Evolutionary conservation across 345 rosid genomes (phyloP), one percentile per base, ranked within the genome.

Genomic region (Heritiera fomes): DNA sequence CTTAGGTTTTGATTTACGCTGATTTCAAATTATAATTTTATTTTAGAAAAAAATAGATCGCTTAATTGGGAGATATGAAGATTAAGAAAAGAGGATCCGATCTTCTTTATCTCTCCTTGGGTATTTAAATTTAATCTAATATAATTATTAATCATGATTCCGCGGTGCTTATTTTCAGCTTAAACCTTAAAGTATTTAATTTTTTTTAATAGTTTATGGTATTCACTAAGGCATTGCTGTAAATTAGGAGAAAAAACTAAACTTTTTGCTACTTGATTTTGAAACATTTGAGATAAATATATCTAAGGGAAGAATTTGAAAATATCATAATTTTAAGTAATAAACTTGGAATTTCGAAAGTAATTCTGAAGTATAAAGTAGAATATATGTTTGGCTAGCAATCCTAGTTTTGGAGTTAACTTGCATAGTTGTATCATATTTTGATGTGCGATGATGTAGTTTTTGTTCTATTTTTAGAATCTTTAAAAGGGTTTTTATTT

Each of bases 61-160:
- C 63, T 55, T 56, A 15, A 50, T 71, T 32, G 60, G 46, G 52
- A 20, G 77, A 56, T 55, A 18, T 73, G 46, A 38, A 38, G 77
- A 3, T 58, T 65, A 73, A 58, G 30, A 38, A 73, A 41, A 58
- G 30, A n/a, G 41, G 53, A 58, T 74, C 38, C 3, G 50, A 73
- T 58, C 34, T 40, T 40, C 46, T 52, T 38, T 1, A n/a, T 73
- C 50, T 8, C 50, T 50, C 43, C 45, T 72, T 32, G 6, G 28
- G 14, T 58, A 40, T 73, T 73, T 11, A 9, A 55, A 40, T 73
- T 14, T 38, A 18, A 40, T 56, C 14, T 38, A 20, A 73, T 38
- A 17, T 73, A 9, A n/a, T 30, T 73, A 71, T 30, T 71, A 53
- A 34, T 71, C 46, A 52, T 71, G 61, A 13, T 52, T 52, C 11